Percentiles rank a stretch among this genome's conserved stretches.
phyloP scores from a whole-genome alignment of 352 stramenopile genomes.

The Phytophthora crassamura region DNA sequence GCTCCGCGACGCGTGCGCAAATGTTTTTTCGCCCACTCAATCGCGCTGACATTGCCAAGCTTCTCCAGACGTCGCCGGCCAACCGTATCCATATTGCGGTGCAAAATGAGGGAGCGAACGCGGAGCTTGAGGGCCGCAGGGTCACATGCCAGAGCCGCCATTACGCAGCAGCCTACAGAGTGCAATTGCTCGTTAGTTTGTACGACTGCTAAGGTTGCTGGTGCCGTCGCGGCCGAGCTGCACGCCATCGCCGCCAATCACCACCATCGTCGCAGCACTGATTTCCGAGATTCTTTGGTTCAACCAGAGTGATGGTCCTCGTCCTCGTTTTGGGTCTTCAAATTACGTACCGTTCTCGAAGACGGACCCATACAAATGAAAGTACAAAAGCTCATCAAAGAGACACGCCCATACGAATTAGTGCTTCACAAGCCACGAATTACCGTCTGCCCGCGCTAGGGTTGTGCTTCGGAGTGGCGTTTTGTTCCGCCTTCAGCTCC shows the following conservation, averaged over 20 bases:
- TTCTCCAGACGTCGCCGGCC: no score
- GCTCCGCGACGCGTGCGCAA: not conserved
- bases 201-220: no score
- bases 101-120: no score
- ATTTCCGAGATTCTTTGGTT: constrained; percentile 31
- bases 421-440: not conserved
- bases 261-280: constrained; percentile 17
- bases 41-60: not conserved
- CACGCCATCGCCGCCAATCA: no score
- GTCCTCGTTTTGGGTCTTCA: constrained; percentile 21
- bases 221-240: no score
- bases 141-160: no score
- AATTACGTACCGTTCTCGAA: constrained; percentile 35
- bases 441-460: constrained; percentile 20
- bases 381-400: not conserved
- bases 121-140: no score
- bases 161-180: no score
- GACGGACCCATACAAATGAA: constrained; percentile 8
- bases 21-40: not conserved
- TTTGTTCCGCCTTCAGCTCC: constrained; percentile 40
- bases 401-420: constrained; percentile 5
- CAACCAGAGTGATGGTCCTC: constrained; percentile 44
- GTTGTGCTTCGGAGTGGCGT: constrained; percentile 10
- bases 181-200: no score
- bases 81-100: no score